phyloP scores from a whole-genome alignment of 768 basidiomycete genomes.

The Erythrobasidium yunnanense region DNA sequence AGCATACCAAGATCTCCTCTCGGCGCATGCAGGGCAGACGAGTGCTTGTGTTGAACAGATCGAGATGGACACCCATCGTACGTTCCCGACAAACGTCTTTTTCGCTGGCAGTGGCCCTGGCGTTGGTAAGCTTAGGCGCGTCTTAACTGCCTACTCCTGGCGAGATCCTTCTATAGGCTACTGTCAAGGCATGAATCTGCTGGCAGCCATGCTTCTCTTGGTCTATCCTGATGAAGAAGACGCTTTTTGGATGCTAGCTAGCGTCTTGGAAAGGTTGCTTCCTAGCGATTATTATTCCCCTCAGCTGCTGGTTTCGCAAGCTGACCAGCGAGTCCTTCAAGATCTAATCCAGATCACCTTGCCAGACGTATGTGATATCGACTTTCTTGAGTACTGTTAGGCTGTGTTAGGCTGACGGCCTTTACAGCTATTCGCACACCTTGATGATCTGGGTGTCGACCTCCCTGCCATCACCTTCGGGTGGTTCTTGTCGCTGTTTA shows the following conservation, averaged over 20 bases:
- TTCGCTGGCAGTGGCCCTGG: conserved; percentile 95
- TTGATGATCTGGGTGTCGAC: conserved; percentile 72
- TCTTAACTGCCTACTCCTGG: conserved; percentile 86
- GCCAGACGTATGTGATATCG: conserved; percentile 24
- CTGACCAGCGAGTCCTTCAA: conserved; percentile 78
- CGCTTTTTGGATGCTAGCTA: conserved; percentile 86
- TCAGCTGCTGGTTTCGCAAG: conserved; percentile 77
- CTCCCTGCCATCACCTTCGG: conserved; percentile 92
- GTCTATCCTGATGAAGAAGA: conserved; percentile 92
- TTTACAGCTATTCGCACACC: conserved; percentile 64
- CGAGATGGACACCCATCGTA: conserved; percentile 65
- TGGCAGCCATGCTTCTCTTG: conserved; percentile 84
- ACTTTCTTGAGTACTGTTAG: too few species aligned
- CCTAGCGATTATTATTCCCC: conserved; percentile 92
- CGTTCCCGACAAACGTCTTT: conserved; percentile 51
- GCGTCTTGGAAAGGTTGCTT: conserved; percentile 75
- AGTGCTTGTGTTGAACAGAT: conserved; percentile 56
- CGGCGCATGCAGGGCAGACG: conserved; percentile 40
- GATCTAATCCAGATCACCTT: conserved; percentile 58
- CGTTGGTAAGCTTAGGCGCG: conserved; percentile 77
- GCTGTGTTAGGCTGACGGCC: conserved; percentile 54
- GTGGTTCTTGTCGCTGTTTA: conserved; percentile 94
- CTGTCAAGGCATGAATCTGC: conserved; percentile 85
- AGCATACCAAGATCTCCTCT: conserved; percentile 71
- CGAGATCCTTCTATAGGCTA: conserved; percentile 82